Percentiles rank a stretch among this genome's conserved stretches.
Evolutionary conservation across 441 rosid genomes (phyloP).

Genomic region (Macaranga tanarius): DNA sequence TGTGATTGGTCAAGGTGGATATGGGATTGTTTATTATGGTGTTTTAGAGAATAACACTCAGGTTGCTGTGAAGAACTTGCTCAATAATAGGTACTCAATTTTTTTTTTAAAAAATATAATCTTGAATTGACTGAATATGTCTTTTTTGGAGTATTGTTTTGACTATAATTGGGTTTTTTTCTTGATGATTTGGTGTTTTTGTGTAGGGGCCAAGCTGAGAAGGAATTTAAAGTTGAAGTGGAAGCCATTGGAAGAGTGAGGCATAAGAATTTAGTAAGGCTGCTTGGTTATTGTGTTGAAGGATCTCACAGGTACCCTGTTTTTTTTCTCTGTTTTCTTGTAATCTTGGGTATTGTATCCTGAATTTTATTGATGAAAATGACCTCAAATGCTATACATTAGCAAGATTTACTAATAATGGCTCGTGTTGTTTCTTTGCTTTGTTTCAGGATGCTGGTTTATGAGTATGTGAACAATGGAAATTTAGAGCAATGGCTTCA

Average conservation of each 20-base stretch:
- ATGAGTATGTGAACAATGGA: constrained; percentile 82
- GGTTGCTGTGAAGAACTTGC: constrained; percentile 67
- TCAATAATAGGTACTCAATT: constrained; percentile 53
- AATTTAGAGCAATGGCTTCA: constrained; percentile 94
- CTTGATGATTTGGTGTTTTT: constrained; percentile 26
- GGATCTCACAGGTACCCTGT: constrained; percentile 76
- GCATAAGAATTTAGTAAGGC: constrained; percentile 87
- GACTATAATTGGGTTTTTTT: constrained; percentile 2
- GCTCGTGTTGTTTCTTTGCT: background rate
- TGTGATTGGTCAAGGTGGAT: constrained; percentile 77
- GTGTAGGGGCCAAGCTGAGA: constrained; percentile 90
- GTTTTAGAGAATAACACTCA: constrained; percentile 44
- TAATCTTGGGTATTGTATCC: constrained; percentile 3
- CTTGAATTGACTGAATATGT: background rate
- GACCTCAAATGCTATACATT: background rate
- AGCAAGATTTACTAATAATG: background rate
- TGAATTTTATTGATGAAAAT: constrained; percentile 5
- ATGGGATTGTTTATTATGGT: constrained; percentile 73
- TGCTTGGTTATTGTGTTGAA: constrained; percentile 95
- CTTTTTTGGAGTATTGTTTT: background rate
- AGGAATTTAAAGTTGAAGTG: constrained; percentile 90
- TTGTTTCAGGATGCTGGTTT: constrained; percentile 66
- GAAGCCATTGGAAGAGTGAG: constrained; percentile 92
- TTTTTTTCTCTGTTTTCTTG: constrained; percentile 8
- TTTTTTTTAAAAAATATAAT: background rate